Conservation (phyloP, 441 rosid species). For the Corymbia calophylla region DNA sequence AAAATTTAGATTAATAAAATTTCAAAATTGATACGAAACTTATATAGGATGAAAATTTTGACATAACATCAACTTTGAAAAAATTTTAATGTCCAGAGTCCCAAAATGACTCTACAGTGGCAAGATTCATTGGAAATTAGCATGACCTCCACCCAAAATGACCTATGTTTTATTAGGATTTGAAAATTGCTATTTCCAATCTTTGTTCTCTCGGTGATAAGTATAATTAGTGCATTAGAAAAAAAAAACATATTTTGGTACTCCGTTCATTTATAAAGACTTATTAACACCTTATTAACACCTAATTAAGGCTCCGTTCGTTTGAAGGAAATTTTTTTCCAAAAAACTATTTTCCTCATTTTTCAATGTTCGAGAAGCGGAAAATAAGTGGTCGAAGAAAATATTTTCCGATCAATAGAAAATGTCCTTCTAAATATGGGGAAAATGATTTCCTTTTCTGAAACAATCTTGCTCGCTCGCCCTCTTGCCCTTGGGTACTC, state of each 20-base stretch:
- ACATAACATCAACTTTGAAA: not conserved
- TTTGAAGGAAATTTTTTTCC: too few species aligned
- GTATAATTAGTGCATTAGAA: not conserved
- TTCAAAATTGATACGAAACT: not conserved
- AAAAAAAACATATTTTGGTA: not conserved
- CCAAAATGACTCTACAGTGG: not conserved
- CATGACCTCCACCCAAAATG: not conserved
- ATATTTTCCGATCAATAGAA: not conserved
- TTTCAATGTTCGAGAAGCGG: rapidly evolving
- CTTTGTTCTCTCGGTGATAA: too few species aligned
- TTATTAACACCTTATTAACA: too few species aligned
- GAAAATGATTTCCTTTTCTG: too few species aligned
- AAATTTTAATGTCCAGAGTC: not conserved
- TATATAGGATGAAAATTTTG: not conserved
- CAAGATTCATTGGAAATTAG: not conserved
- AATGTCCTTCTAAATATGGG: not conserved
- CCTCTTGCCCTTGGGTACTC: not conserved
- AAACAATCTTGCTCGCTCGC: not conserved
- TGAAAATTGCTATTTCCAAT: too few species aligned
- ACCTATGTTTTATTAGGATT: too few species aligned
- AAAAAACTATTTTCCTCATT: too few species aligned
- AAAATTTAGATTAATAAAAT: not conserved
- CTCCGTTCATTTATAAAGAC: too few species aligned
- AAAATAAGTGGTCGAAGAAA: too few species aligned
- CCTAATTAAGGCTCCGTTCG: too few species aligned